phyloP scores from a whole-genome alignment of 495 filamentous ascomycete species.

The Chaetomium tenue region DNA sequence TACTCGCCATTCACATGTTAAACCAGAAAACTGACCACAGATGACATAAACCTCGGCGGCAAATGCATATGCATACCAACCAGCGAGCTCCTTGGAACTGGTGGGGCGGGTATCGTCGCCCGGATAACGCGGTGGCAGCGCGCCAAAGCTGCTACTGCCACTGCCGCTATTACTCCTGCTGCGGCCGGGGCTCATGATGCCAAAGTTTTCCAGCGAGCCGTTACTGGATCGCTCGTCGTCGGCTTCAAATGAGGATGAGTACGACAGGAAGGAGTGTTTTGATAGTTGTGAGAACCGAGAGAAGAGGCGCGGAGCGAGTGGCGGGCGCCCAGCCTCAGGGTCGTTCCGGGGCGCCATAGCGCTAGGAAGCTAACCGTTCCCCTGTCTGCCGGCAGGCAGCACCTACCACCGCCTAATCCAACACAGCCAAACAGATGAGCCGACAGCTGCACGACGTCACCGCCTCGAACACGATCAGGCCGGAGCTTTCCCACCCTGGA shows the following conservation, averaged over 20 bases:
- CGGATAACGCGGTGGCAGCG: slow-evolving; percentile 51
- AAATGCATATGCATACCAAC: slow-evolving; percentile 97
- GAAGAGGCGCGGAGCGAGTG: slow-evolving; percentile 43
- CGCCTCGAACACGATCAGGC: background rate
- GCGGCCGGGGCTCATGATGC: slow-evolving; percentile 31
- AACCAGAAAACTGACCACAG: slow-evolving; percentile 62
- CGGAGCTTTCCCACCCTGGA: background rate
- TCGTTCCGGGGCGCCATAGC: slow-evolving; percentile 40
- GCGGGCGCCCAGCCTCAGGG: slow-evolving; percentile 30
- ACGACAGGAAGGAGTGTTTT: slow-evolving; percentile 44
- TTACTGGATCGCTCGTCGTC: slow-evolving; percentile 58
- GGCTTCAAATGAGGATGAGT: slow-evolving; percentile 57
- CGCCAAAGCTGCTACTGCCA: slow-evolving; percentile 18
- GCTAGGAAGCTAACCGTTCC: background rate
- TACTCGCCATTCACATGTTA: background rate
- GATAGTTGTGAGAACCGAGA: slow-evolving; percentile 47
- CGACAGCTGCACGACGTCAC: slow-evolving; percentile 14
- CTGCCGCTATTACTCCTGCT: slow-evolving; percentile 23
- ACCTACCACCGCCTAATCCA: background rate
- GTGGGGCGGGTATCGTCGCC: slow-evolving; percentile 88
- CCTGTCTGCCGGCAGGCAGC: slow-evolving; percentile 13
- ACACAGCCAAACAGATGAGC: slow-evolving; percentile 9
- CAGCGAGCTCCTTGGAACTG: slow-evolving; percentile 79
- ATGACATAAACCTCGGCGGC: slow-evolving; percentile 97
- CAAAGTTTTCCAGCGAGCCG: slow-evolving; percentile 19